Conservation (phyloP, 1,284 basidiomycete species). For the Coniferiporia weirii region DNA sequence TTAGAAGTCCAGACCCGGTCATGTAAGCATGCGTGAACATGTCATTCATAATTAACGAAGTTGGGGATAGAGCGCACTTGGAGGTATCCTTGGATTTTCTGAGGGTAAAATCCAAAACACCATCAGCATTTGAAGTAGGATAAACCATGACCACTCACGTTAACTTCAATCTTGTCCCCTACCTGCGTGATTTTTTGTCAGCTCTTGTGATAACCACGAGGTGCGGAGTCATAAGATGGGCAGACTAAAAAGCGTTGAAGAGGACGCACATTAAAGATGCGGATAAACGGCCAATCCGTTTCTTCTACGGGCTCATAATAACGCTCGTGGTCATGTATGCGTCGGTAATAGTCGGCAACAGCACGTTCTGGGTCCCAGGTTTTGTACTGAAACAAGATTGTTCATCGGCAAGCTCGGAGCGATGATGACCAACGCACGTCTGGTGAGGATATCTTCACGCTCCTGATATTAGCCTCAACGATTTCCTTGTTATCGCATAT, state of each 20-base stretch:
- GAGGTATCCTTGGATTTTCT: slow-evolving; percentile 86
- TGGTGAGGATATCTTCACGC: slow-evolving; percentile 96
- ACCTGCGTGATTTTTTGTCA: slow-evolving; percentile 44
- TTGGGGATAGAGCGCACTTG: slow-evolving; percentile 41
- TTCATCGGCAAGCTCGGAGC: not conserved
- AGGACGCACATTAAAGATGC: slow-evolving; percentile 80
- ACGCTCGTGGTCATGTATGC: slow-evolving; percentile 86
- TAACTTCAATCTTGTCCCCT: slow-evolving; percentile 90
- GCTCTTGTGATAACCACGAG: not conserved
- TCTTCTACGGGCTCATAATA: slow-evolving; percentile 88
- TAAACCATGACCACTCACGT: slow-evolving; percentile 45
- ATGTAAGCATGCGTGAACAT: too few species aligned
- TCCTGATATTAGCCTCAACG: slow-evolving; percentile 91
- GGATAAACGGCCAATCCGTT: slow-evolving; percentile 87
- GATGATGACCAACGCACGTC: slow-evolving; percentile 55
- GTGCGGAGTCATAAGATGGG: not conserved
- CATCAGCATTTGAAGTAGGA: slow-evolving; percentile 7
- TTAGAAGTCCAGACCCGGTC: not conserved
- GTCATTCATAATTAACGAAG: too few species aligned
- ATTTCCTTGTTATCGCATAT: slow-evolving; percentile 87
- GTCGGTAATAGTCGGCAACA: slow-evolving; percentile 83
- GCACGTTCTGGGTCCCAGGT: slow-evolving; percentile 91
- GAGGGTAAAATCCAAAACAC: slow-evolving; percentile 4
- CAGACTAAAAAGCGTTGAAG: not conserved
- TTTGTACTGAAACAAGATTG: slow-evolving; percentile 60